Percentiles rank a stretch among this genome's conserved stretches.
Conservation (phyloP, 83 land plant genomes). For the Picea abies region DNA sequence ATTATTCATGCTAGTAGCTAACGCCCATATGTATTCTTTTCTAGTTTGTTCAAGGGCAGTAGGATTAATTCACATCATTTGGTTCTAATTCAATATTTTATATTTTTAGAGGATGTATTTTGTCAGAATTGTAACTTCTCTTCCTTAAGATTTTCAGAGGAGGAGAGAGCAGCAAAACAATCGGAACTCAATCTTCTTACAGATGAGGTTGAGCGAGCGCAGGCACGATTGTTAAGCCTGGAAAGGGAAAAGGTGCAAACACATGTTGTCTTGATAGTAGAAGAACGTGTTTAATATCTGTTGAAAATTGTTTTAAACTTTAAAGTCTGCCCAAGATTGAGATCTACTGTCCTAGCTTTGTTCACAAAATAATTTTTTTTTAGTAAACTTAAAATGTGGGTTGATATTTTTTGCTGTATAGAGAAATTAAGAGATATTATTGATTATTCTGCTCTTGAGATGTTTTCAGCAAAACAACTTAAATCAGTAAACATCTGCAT, state of each 20-base stretch:
- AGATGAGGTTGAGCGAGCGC: slow-evolving; percentile 98
- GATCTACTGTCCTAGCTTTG: neutral
- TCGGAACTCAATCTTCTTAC: slow-evolving; percentile 89
- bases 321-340: neutral
- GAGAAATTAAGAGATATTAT: too few relatives aligned
- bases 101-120: too few relatives aligned
- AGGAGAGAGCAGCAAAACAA: slow-evolving; percentile 95
- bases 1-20: neutral
- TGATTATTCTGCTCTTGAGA: too few relatives aligned
- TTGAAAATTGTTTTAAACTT: neutral
- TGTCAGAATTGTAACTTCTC: neutral
- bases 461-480: too few relatives aligned
- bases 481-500: too few relatives aligned
- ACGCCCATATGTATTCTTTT: neutral
- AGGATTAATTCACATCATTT: too few relatives aligned
- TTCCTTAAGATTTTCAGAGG: slow-evolving; percentile 52
- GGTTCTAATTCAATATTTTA: too few relatives aligned
- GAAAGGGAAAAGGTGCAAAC: slow-evolving; percentile 90
- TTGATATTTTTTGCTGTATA: neutral
- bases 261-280: neutral
- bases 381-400: neutral
- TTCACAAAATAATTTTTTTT: neutral
- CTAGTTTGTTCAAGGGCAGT: too few relatives aligned
- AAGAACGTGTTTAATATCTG: neutral
- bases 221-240: slow-evolving; percentile 80